Conservation (phyloP, 345 rosid species). For the Litchi chinensis region DNA sequence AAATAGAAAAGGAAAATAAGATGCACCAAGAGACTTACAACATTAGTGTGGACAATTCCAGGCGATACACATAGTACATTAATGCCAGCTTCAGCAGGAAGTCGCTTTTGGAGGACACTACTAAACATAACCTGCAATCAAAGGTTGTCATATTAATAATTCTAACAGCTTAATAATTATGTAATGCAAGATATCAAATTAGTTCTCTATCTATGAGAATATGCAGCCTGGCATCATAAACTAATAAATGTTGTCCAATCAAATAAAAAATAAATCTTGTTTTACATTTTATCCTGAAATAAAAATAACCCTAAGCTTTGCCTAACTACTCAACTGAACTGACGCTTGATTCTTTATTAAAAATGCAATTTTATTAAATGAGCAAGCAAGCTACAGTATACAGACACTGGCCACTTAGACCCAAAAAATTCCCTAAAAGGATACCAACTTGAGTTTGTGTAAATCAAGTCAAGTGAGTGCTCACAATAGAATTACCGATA, state of each 20-base stretch:
- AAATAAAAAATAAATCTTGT: background rate
- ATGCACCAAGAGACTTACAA: constrained; percentile 62
- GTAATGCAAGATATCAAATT: background rate
- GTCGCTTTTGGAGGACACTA: constrained; percentile 73
- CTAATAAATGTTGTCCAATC: background rate
- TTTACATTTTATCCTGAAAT: background rate
- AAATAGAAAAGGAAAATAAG: constrained; percentile 17
- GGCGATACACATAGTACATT: constrained; percentile 85
- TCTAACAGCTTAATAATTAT: background rate
- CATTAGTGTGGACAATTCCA: constrained; percentile 89
- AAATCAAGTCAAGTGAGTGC: background rate
- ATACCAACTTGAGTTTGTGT: background rate
- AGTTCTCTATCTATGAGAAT: constrained; percentile 7
- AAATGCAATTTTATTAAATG: background rate
- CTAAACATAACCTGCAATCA: constrained; percentile 91
- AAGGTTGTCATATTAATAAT: constrained; percentile 12
- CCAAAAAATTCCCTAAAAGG: background rate
- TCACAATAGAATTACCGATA: constrained; percentile 1
- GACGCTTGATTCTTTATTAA: background rate
- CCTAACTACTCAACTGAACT: background rate
- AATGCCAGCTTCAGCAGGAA: constrained; percentile 94
- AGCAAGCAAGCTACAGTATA: background rate
- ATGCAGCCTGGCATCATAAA: background rate
- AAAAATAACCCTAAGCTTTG: background rate
- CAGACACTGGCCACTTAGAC: background rate